These are phyloP conservation scores for Penicillium glabrum DNA, from an alignment of 2,329 filamentous ascomycete genomes.

Conservation along the genomic window DNA sequence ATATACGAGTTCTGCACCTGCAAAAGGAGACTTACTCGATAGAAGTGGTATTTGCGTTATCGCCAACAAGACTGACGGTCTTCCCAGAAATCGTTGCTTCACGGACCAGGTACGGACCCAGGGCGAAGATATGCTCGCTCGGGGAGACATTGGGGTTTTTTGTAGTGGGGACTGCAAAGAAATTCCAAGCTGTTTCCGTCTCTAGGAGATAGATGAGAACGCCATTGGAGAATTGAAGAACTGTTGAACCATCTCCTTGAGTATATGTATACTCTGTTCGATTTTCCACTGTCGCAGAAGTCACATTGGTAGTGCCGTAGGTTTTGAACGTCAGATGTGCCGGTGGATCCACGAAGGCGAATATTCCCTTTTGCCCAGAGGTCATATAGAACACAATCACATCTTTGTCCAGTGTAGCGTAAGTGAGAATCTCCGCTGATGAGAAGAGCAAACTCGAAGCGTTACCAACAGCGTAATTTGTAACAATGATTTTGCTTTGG, in stretches of 20 bases:
- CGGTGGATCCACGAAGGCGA: conserved; percentile 47
- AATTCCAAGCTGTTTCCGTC: conserved; percentile 54
- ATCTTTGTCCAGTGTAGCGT: conserved; percentile 42
- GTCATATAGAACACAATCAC: conserved; percentile 53
- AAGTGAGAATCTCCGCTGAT: conserved; percentile 52
- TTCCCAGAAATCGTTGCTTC: conserved; percentile 35
- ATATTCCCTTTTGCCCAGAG: conserved; percentile 50
- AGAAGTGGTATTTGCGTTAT: conserved; percentile 42
- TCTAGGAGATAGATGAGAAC: conserved; percentile 56
- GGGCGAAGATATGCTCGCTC: conserved; percentile 48
- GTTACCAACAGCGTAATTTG: conserved; percentile 52
- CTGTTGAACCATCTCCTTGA: conserved; percentile 48
- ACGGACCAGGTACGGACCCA: conserved; percentile 49
- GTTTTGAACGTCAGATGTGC: conserved; percentile 39
- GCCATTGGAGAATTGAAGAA: conserved; percentile 52
- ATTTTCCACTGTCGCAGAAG: conserved; percentile 24
- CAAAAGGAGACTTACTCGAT: conserved; percentile 33
- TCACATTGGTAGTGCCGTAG: conserved; percentile 43
- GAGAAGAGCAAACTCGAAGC: conserved; percentile 50
- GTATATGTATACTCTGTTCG: conserved; percentile 47
- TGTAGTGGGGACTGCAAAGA: conserved; percentile 55
- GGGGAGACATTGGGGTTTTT: conserved; percentile 47
- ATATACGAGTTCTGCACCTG: background rate
- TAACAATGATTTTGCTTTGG: conserved; percentile 57
- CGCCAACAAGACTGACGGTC: conserved; percentile 40